These are phyloP conservation scores for Xylariaceae sp. DNA, from an alignment of 2,329 filamentous ascomycete genomes.

Conservation along the genomic window DNA sequence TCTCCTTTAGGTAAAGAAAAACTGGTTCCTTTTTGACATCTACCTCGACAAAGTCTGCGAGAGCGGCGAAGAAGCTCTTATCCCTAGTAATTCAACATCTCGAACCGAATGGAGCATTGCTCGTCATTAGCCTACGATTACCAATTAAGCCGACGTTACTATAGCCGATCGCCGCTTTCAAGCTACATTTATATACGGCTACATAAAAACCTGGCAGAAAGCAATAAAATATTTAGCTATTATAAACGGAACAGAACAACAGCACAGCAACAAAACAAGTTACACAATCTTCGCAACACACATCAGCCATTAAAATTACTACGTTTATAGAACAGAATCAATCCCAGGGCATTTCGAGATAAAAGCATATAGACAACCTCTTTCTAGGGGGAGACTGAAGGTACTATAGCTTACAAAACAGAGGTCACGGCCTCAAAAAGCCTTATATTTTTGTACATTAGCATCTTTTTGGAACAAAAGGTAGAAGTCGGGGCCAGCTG, in stretches of 20 bases:
- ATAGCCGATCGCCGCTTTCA: not conserved
- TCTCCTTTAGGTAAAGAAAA: not conserved
- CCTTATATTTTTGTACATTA: constrained; percentile 3
- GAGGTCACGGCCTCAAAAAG: too few relatives aligned
- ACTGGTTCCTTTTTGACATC: constrained; percentile 1
- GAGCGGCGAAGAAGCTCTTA: not conserved
- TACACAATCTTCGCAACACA: too few relatives aligned
- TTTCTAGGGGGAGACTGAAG: not conserved
- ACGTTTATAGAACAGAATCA: too few relatives aligned
- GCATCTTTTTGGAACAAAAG: too few relatives aligned
- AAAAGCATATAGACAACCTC: not conserved
- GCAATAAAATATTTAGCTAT: not conserved
- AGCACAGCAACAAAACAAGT: not conserved
- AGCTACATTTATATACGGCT: too few relatives aligned
- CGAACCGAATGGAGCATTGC: constrained; percentile 1
- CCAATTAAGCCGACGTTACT: constrained; percentile 1
- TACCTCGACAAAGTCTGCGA: not conserved
- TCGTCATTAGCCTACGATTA: constrained; percentile 1
- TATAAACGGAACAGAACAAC: not conserved
- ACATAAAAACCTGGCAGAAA: not conserved
- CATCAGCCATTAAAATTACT: too few relatives aligned
- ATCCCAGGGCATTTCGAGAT: not conserved
- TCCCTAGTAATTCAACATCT: not conserved
- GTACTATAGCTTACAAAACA: too few relatives aligned
- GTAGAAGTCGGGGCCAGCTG: too few relatives aligned